Conservation (phyloP, 257 asterid species). For the Schizonepeta tenuifolia region DNA sequence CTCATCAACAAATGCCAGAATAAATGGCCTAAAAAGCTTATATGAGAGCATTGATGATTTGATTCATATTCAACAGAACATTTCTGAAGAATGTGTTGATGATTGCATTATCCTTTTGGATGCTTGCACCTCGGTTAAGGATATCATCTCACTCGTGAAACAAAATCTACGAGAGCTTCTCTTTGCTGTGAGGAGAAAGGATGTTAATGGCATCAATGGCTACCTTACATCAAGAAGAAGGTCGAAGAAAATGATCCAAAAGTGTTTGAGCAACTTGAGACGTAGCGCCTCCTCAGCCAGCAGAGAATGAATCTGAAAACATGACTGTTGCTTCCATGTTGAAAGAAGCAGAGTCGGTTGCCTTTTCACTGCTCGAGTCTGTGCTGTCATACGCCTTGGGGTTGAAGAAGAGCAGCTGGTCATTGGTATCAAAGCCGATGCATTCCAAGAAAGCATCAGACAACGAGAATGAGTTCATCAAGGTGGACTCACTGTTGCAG, state of each 20-base stretch:
- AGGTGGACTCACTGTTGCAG: constrained; percentile 26
- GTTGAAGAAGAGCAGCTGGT: constrained; percentile 27
- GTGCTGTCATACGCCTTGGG: constrained; percentile 34
- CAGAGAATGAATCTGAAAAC: constrained; percentile 16
- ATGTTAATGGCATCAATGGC: not conserved
- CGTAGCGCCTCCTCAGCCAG: not conserved
- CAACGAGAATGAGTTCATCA: constrained; percentile 33
- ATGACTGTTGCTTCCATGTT: constrained; percentile 9
- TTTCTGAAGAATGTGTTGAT: constrained; percentile 33
- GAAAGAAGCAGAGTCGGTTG: constrained; percentile 36
- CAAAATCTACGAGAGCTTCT: constrained; percentile 38
- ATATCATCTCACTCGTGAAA: constrained; percentile 33
- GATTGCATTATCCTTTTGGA: constrained; percentile 42
- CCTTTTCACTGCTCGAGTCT: constrained; percentile 27
- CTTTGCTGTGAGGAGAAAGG: constrained; percentile 42
- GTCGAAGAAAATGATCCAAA: constrained; percentile 33
- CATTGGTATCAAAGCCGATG: constrained; percentile 37
- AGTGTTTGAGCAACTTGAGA: constrained; percentile 36
- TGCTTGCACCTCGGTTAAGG: constrained; percentile 38
- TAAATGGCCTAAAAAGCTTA: constrained; percentile 36
- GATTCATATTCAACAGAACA: constrained; percentile 35
- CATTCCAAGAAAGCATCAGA: constrained; percentile 25
- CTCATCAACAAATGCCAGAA: constrained; percentile 31
- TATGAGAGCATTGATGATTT: constrained; percentile 29
- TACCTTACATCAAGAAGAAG: not conserved